phyloP scores from a whole-genome alignment of 164 flowering plant species.

The Santalum album region DNA sequence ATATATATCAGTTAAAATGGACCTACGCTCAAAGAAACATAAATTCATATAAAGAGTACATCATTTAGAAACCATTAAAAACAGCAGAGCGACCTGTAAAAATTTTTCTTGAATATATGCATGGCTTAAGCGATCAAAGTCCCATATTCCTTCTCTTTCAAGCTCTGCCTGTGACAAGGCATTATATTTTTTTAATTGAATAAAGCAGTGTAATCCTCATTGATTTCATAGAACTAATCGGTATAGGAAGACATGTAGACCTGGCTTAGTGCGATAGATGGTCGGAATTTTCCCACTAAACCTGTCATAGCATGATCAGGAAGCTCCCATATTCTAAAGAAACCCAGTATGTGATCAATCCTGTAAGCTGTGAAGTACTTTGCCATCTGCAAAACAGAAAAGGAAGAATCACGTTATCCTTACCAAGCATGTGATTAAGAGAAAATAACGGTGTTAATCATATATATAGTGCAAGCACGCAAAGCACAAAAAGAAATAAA shows the following conservation, averaged over 20 bases:
- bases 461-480: neutral
- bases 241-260: slow-evolving; percentile 19
- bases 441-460: neutral
- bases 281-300: slow-evolving; percentile 85
- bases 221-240: neutral
- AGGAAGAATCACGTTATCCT: no score
- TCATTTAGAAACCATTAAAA: neutral
- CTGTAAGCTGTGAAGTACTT: slow-evolving; percentile 95
- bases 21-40: neutral
- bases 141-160: slow-evolving; percentile 90
- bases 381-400: slow-evolving; percentile 54
- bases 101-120: slow-evolving; percentile 63
- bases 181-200: neutral
- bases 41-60: neutral
- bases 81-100: slow-evolving; percentile 43
- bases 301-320: slow-evolving; percentile 93
- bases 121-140: slow-evolving; percentile 67
- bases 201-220: neutral
- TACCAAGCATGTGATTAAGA: no score
- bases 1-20: no score
- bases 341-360: slow-evolving; percentile 93
- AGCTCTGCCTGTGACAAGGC: slow-evolving; percentile 70
- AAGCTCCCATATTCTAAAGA: slow-evolving; percentile 98
- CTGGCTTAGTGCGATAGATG: slow-evolving; percentile 93
- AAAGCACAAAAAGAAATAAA: neutral